Percentiles rank a stretch among this genome's conserved stretches.
Evolutionary conservation across 148 eudicot genomes (phyloP).

Genomic region (Amaranthus palmeri): DNA sequence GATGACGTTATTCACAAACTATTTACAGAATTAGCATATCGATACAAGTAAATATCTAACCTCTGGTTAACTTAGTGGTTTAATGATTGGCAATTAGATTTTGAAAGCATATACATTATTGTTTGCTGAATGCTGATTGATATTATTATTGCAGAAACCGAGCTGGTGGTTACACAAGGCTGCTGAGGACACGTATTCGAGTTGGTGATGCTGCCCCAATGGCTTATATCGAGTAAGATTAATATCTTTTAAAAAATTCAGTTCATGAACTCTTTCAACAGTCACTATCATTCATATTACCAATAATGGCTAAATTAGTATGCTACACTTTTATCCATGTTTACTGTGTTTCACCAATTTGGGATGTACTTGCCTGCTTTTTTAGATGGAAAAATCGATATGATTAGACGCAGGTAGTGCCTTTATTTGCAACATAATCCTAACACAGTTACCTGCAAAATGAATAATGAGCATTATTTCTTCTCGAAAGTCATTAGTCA

Average conservation of each 20-base stretch:
- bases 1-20: constrained; percentile 93
- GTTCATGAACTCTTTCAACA: not conserved
- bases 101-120: not conserved
- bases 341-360: too few species aligned
- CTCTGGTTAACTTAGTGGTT: constrained; percentile 5
- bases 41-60: constrained; percentile 64
- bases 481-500: too few species aligned
- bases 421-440: too few species aligned
- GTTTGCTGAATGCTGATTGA: constrained; percentile 8
- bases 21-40: constrained; percentile 86
- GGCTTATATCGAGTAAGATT: constrained; percentile 95
- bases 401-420: too few species aligned
- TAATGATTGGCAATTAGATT: not conserved
- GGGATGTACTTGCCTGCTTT: too few species aligned
- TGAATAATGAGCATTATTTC: too few species aligned
- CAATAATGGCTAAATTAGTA: too few species aligned
- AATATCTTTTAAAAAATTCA: not conserved
- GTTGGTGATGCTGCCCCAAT: constrained; percentile 99
- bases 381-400: too few species aligned
- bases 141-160: constrained; percentile 51
- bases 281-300: too few species aligned
- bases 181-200: constrained; percentile 88
- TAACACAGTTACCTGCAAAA: too few species aligned
- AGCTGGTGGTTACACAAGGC: constrained; percentile 91
- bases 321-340: too few species aligned